phyloP scores from a whole-genome alignment of 1,284 basidiomycete genomes.

The Polyporus tsugae region DNA sequence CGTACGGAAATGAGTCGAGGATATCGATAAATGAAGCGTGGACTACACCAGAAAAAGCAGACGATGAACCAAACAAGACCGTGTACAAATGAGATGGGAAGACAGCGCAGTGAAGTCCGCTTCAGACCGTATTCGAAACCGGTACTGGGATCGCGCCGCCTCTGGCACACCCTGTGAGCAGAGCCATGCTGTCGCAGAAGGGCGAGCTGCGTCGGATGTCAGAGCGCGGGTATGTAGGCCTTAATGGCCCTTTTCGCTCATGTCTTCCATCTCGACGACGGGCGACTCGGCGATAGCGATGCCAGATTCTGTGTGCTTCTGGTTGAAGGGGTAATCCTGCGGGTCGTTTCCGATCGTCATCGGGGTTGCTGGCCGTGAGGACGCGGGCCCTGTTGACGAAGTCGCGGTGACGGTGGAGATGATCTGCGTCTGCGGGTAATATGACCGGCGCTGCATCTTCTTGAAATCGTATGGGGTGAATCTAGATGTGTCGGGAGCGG shows the following conservation, averaged over 20 bases:
- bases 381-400: constrained; percentile 51
- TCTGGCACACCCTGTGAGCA: neutral
- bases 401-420: constrained; percentile 56
- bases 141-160: constrained; percentile 5
- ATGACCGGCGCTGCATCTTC: constrained; percentile 84
- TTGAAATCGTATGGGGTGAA: constrained; percentile 87
- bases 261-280: constrained; percentile 36
- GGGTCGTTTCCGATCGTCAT: constrained; percentile 41
- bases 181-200: neutral
- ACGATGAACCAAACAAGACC: constrained; percentile 29
- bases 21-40: constrained; percentile 34
- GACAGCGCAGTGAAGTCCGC: constrained; percentile 17
- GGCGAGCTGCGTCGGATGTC: neutral
- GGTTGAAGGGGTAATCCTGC: constrained; percentile 36
- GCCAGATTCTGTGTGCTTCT: constrained; percentile 40
- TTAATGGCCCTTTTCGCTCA: constrained; percentile 37
- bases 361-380: constrained; percentile 58
- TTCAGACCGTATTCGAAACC: constrained; percentile 4
- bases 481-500: constrained; percentile 4
- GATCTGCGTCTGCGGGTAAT: constrained; percentile 79
- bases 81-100: constrained; percentile 28
- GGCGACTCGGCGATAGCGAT: constrained; percentile 32
- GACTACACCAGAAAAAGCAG: constrained; percentile 27
- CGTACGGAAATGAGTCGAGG: constrained; percentile 10
- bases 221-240: constrained; percentile 23